Conservation (phyloP, 441 rosid species). For the Gossypium davidsonii region DNA sequence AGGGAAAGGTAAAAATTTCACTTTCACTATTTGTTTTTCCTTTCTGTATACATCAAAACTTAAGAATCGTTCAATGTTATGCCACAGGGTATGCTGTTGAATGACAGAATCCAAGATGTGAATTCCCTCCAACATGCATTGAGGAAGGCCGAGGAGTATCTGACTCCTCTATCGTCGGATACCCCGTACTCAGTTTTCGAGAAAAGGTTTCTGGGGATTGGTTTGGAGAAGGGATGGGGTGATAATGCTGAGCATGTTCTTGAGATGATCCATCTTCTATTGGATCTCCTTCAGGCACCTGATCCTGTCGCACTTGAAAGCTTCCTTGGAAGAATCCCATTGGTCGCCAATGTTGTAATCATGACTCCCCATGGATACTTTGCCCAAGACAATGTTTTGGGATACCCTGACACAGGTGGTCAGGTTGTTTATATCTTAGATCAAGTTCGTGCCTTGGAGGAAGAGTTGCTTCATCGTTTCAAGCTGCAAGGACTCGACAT, state of each 20-base stretch:
- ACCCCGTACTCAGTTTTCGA: constrained; percentile 58
- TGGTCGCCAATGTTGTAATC: constrained; percentile 87
- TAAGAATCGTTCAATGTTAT: constrained; percentile 3
- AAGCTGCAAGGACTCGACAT: constrained; percentile 85
- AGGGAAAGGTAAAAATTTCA: constrained; percentile 58
- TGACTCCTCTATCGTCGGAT: constrained; percentile 39
- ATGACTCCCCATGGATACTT: constrained; percentile 92
- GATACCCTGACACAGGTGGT: constrained; percentile 97
- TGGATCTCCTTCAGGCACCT: constrained; percentile 94
- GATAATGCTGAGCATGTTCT: constrained; percentile 68
- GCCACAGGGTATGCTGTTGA: constrained; percentile 75
- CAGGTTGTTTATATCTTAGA: constrained; percentile 97
- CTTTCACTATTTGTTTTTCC: too few relatives aligned
- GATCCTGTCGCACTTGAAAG: constrained; percentile 84
- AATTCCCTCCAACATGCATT: constrained; percentile 59
- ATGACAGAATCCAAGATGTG: constrained; percentile 61
- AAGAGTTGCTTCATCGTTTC: constrained; percentile 79
- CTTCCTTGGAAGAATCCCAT: constrained; percentile 78
- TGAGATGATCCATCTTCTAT: constrained; percentile 73
- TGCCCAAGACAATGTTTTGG: constrained; percentile 90
- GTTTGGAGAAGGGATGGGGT: constrained; percentile 94
- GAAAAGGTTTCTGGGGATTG: constrained; percentile 74
- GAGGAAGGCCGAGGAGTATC: constrained; percentile 90
- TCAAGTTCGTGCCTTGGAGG: constrained; percentile 92
- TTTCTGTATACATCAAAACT: neutral